Evolutionary conservation across 1,139 yeast genomes (phyloP), one percentile per base, ranked within the genome.

Genomic region (Magnusiomyces paraingens): DNA sequence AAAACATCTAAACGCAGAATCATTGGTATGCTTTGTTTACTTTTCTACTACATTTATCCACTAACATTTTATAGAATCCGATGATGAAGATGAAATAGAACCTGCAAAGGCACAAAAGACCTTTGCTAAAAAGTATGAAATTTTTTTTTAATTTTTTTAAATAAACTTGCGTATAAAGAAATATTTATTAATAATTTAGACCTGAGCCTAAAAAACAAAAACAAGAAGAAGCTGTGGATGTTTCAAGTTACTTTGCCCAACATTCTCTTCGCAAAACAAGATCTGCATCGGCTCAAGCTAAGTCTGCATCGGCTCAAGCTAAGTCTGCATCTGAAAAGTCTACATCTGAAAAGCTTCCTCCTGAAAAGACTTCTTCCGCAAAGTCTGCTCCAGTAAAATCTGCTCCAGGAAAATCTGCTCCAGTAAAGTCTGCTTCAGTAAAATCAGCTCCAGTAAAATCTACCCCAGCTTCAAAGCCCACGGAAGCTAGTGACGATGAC

Each of bases 401-500:
- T 47, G 38, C 58, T n/a, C 44, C 51, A 5, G 40, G 52, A 15
- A 39, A 38, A 26, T 29, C 53, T 3, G 39, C 52, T 6, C 44
- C 47, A 26, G 47, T 47, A 32, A 38, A 41, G 10, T 47, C 46
- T 14, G 15, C 49, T 21, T 17, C 18, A 2, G 8, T 32, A 17
- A 41, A 35, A 3, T 29, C 47, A 2, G 52, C 39, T 14, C 43
- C 21, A 41, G 21, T 26, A n/a, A 42, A 22, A 20, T 32, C 52
- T 47, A 44, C 51, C 46, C 38, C 54, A 8, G 35, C 55, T 22
- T 44, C 54, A 1, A 47, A 42, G 41, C 29, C 14, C 49, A 15
- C 46, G 50, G 48, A 55, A 86, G 70, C 61, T 84, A 89, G 49
- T 78, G 75, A 55, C 75, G 74, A 40, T 74, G 71, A 47, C 17